These are phyloP conservation scores for Yamadazyma membranifaciens DNA, from an alignment of 1,139 yeast species.

Conservation along the genomic window DNA sequence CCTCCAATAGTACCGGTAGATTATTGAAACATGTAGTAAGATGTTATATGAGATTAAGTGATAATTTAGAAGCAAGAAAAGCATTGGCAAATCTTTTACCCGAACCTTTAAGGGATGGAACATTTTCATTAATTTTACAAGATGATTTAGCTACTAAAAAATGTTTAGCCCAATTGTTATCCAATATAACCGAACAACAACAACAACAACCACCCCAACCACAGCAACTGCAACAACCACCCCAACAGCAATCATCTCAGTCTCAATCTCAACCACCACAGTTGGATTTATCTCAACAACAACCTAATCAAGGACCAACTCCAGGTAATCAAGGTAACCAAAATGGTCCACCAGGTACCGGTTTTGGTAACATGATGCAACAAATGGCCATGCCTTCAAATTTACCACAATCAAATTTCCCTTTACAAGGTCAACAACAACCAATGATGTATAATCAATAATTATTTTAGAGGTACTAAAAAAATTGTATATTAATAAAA, in stretches of 20 bases:
- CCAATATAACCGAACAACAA: conserved; percentile 54
- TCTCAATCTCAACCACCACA: conserved; percentile 2
- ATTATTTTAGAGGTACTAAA: background rate
- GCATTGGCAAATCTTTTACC: conserved; percentile 85
- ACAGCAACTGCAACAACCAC: conserved; percentile 5
- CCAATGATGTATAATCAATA: conserved; percentile 9
- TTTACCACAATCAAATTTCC: conserved; percentile 5
- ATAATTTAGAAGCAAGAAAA: conserved; percentile 86
- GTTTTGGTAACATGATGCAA: conserved; percentile 3
- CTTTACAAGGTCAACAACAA: conserved; percentile 5
- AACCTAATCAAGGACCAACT: background rate
- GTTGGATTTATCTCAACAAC: conserved; percentile 5
- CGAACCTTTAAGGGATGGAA: conserved; percentile 85
- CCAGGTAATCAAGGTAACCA: background rate
- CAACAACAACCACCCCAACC: conserved; percentile 4
- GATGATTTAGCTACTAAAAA: conserved; percentile 89
- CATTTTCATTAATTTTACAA: conserved; percentile 73
- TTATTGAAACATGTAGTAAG: conserved; percentile 90
- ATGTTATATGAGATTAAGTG: conserved; percentile 87
- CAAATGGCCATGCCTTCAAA: conserved; percentile 2
- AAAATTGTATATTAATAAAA: background rate
- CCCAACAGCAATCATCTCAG: conserved; percentile 1
- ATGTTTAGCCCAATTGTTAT: conserved; percentile 78
- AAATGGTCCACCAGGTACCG: conserved; percentile 1
- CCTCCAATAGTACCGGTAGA: conserved; percentile 60